Conservation (phyloP, 2,329 filamentous ascomycete species). For the Stemphylium vesicarium region DNA sequence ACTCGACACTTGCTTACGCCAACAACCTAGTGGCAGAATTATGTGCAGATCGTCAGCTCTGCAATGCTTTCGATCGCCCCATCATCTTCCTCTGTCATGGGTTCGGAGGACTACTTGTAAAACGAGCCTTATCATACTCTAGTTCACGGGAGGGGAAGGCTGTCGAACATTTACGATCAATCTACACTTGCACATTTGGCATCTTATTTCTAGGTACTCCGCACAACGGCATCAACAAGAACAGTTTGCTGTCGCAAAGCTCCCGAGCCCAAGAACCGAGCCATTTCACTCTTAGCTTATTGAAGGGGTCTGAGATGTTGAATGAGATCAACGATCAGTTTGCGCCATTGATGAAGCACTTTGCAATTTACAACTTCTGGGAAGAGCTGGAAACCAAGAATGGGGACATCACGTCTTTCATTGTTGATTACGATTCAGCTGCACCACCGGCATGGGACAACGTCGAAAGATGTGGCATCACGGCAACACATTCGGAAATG, state of each 20-base stretch:
- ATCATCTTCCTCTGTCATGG: constrained; percentile 81
- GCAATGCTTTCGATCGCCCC: constrained; percentile 64
- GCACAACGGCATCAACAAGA: constrained; percentile 19
- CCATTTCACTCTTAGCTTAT: constrained; percentile 23
- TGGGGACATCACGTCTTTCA: constrained; percentile 16
- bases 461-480: constrained; percentile 32
- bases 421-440: constrained; percentile 35
- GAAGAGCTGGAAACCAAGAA: constrained; percentile 26
- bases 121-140: constrained; percentile 72
- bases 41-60: constrained; percentile 49
- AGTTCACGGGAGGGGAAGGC: constrained; percentile 65
- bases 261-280: constrained; percentile 7
- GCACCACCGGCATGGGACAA: constrained; percentile 26
- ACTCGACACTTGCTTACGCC: constrained; percentile 34
- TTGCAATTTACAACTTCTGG: constrained; percentile 31
- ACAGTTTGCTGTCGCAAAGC: background rate
- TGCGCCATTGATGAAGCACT: constrained; percentile 24
- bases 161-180: constrained; percentile 69
- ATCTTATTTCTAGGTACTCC: constrained; percentile 29
- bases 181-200: constrained; percentile 75
- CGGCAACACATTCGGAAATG: constrained; percentile 37
- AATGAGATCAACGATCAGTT: constrained; percentile 28
- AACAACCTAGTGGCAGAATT: constrained; percentile 47
- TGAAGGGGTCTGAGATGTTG: constrained; percentile 26
- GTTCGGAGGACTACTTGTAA: constrained; percentile 74